A percentile compares a stretch with the other conserved stretches of the same genome.
Conservation (phyloP, 2,329 filamentous ascomycete genomes). For the Leptographium procerum region DNA sequence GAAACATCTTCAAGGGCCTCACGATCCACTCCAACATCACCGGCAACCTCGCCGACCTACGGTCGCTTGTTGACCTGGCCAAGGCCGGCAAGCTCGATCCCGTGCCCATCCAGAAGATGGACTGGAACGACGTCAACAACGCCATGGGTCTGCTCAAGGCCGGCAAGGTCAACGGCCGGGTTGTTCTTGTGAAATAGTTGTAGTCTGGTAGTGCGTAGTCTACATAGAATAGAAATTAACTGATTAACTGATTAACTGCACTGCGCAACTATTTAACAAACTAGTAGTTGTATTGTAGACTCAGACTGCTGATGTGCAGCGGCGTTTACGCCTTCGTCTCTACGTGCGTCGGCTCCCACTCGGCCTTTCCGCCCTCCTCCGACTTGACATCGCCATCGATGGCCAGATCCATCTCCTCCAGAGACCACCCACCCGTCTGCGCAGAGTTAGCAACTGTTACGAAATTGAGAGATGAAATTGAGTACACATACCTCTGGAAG, state of each 20-base stretch:
- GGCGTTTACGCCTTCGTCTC: neutral
- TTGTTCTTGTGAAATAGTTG: slow-evolving; percentile 3
- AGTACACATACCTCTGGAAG: slow-evolving; percentile 2
- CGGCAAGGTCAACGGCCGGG: slow-evolving; percentile 2
- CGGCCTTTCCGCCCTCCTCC: neutral
- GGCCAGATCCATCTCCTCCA: neutral
- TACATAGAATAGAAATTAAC: no score
- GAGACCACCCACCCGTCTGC: neutral
- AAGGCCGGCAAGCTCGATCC: slow-evolving; percentile 1
- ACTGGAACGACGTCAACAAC: slow-evolving; percentile 5
- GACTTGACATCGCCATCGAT: neutral
- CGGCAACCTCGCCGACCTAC: slow-evolving; percentile 4
- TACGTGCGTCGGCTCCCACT: neutral
- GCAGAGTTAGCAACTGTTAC: neutral
- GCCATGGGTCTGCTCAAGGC: slow-evolving; percentile 4
- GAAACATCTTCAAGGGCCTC: slow-evolving; percentile 7
- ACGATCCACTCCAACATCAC: slow-evolving; percentile 7
- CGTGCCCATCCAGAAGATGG: slow-evolving; percentile 4
- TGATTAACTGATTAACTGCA: no score
- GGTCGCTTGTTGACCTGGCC: neutral
- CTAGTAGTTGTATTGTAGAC: no score
- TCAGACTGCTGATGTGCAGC: no score
- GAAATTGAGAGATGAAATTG: neutral
- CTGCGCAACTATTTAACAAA: no score
- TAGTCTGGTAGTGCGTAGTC: no score